A percentile compares a stretch with the other conserved stretches of the same genome.
Conservation (phyloP, 1,284 basidiomycete genomes). For the Thelephora terrestris region DNA sequence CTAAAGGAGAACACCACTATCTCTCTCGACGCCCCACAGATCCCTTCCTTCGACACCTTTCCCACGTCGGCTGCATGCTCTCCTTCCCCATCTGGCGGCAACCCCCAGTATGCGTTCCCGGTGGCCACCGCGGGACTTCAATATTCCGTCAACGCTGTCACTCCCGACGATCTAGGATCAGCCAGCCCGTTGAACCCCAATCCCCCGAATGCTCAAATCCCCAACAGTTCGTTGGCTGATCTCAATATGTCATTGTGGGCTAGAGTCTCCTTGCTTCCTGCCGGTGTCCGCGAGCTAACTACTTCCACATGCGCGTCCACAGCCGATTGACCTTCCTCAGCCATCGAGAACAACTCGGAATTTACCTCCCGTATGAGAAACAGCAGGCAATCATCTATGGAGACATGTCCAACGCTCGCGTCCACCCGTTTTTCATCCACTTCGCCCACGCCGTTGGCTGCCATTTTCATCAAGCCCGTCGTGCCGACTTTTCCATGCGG, state of each 20-base stretch:
- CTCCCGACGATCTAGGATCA: neutral
- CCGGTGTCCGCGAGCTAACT: too few relatives aligned
- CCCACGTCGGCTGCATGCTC: neutral
- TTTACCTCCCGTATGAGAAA: slow-evolving; percentile 14
- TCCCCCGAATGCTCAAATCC: neutral
- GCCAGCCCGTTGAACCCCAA: neutral
- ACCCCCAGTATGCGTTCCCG: neutral
- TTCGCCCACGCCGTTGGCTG: slow-evolving; percentile 18
- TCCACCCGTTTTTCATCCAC: slow-evolving; percentile 18
- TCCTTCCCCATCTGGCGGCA: neutral
- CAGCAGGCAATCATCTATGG: slow-evolving; percentile 17
- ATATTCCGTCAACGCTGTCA: neutral
- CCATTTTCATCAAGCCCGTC: slow-evolving; percentile 15
- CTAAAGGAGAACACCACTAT: too few relatives aligned
- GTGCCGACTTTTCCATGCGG: neutral
- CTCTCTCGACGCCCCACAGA: too few relatives aligned
- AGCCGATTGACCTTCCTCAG: slow-evolving; percentile 16
- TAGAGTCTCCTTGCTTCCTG: neutral
- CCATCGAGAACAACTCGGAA: slow-evolving; percentile 15
- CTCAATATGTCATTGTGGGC: neutral
- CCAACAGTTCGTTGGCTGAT: neutral
- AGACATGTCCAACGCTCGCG: slow-evolving; percentile 14
- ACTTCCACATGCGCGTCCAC: neutral
- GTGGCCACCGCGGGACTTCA: neutral
- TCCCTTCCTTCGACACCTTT: neutral